Base-by-base conservation (phyloP, 345 rosid species). In the Carallia brachiata region DNA sequence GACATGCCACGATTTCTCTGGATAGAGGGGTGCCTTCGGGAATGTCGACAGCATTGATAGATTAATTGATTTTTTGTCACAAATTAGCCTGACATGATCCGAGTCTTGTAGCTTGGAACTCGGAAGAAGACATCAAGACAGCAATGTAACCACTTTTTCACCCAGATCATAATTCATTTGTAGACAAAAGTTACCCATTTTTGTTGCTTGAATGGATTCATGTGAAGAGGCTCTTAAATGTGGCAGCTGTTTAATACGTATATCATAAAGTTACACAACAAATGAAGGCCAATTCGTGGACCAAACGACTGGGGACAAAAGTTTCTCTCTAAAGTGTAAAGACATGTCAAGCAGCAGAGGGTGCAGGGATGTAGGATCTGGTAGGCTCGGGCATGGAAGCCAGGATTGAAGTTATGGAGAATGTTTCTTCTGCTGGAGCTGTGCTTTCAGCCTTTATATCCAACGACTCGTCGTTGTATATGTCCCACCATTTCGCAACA, bases 321-420 rank as follows among this genome's bases (percentile, higher is more conserved):
- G 23, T 23, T 23, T 23, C 23, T 23, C 23, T 23, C 23, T 23
- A 23, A 44, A 5, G 4, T 15, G 4, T 32, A 32, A 32, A 32
- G 34, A 32, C 34, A 32, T 40, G 8, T 40, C 74, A 89, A 68
- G 97, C 97, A 47, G 96, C 96, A 7, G 92, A 74, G 53, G 96
- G 92, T 39, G 94, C 89, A 36, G 88, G 82, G 40, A 87, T 16
- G 65, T 74, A 90, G 69, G 92, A 69, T 15, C 87, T 68, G 54
- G 85, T 73, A 4, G 86, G 84, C 70, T 88, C 89, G 16, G 69
- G 87, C 80, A 84, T 78, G 27, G 89, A 79, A 73, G 81, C 84
- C 71, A 84, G 54, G 78, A 88, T 76, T 19, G 73, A 70, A 7
- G 89, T 32, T 77, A 67, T 84, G 1, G 87, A 71, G 52, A 73